Evolutionary conservation across 805 yeast species (phyloP).

Genomic region (Scheffersomyces coipomensis): DNA sequence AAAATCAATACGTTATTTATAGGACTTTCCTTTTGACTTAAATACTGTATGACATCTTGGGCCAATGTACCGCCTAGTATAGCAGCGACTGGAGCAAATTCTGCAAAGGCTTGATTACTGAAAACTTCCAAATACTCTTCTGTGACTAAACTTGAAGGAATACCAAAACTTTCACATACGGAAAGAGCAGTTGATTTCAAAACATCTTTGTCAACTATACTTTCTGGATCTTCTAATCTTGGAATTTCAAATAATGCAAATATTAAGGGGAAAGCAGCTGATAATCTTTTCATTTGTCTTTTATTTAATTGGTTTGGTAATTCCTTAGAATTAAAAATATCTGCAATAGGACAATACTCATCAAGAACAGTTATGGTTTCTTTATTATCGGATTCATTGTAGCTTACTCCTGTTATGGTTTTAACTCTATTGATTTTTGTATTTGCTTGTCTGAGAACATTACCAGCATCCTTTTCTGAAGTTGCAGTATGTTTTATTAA

Average conservation of each 20-base stretch:
- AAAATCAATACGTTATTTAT: conserved; percentile 76
- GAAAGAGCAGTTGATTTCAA: conserved; percentile 25
- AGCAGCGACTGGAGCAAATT: conserved; percentile 82
- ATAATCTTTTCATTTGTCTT: conserved; percentile 47
- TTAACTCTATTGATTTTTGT: conserved; percentile 51
- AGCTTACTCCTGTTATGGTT: conserved; percentile 27
- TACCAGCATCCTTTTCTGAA: conserved; percentile 51
- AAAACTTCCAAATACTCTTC: conserved; percentile 42
- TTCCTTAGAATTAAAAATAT: conserved; percentile 31
- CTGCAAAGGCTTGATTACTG: conserved; percentile 53
- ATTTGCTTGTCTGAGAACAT: conserved; percentile 36
- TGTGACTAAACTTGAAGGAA: conserved; percentile 45
- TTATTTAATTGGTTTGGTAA: conserved; percentile 41
- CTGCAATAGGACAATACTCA: conserved; percentile 32
- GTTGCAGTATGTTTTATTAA: conserved; percentile 60
- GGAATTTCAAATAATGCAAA: conserved; percentile 54
- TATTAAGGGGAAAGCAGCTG: conserved; percentile 58
- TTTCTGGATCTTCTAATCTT: conserved; percentile 21
- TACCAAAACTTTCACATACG: conserved; percentile 29
- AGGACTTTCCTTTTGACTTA: conserved; percentile 76
- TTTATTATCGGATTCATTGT: conserved; percentile 39
- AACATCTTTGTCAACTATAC: conserved; percentile 19
- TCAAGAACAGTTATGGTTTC: conserved; percentile 40
- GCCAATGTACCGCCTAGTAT: conserved; percentile 86
- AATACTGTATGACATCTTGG: conserved; percentile 83